Base-by-base conservation (phyloP, 352 stramenopile species). In the Hyaloperonospora brassicae region DNA sequence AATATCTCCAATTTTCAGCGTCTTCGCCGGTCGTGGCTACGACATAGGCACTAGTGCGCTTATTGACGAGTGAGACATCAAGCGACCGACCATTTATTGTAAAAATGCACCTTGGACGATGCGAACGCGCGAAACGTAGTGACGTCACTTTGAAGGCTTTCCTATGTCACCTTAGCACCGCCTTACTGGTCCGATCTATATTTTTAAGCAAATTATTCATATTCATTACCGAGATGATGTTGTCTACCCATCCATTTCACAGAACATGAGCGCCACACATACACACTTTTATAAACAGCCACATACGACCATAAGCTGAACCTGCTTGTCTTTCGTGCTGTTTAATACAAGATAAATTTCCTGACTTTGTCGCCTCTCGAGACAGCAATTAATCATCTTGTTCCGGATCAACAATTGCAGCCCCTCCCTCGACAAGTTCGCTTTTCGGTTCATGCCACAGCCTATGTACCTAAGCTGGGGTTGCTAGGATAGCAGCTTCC, bases 1-100 rank as follows among this genome's bases (percentile, higher is more conserved):
- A 0, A 95, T 43, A 30, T 92, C 83, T 47, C 87, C 72, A 45
- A 93, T 79, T 1, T 80, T 70, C 0, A 93, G 57, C 8, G 72
- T 64, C 53, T 89, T 93, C 35, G 55, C 52, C 25, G 83, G 83
- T 48, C 62, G 66, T 2, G 78, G 76, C 57, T 93, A 80, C 1
- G 76, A 72, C 2, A 70, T 47, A 21, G 83, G 83, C 52, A 92
- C 71, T 5, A 87, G 43, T 10, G 57, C 30, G 55, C 85, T 66
- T 11, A 56, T 57, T 1, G 42, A 49, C 5, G 80, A 65, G 43
- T 86, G 73, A 5, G 64, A 68, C 34, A 76, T 87, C 24, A 93
- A 66, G n/a, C 83, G 67, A 38, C 92, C 83, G 11, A 93, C 83
- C 79, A 93, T 93, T 2, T 86, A 59, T 89, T 91, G 67, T 93